phyloP scores from a whole-genome alignment of 2,329 filamentous ascomycete genomes.

The Colletotrichum tabaci region DNA sequence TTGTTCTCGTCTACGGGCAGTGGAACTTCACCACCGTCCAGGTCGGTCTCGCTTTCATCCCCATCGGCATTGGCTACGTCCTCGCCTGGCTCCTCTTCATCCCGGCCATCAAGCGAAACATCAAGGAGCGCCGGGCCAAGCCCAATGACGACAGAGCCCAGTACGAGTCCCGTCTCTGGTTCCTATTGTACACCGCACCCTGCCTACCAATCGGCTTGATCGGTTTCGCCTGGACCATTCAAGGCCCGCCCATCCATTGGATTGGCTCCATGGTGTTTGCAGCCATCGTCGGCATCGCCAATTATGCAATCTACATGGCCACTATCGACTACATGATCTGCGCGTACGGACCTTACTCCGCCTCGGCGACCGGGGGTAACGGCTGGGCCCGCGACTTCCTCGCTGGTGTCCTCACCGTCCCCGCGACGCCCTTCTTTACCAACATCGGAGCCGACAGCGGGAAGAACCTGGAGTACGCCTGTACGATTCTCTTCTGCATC shows the following conservation, averaged over 20 bases:
- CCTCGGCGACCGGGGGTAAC: constrained; percentile 83
- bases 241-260: constrained; percentile 77
- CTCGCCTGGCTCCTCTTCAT: constrained; percentile 74
- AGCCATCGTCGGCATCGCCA: constrained; percentile 79
- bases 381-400: constrained; percentile 82
- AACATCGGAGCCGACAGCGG: constrained; percentile 66
- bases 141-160: constrained; percentile 72
- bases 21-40: constrained; percentile 73
- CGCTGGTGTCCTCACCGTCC: constrained; percentile 79
- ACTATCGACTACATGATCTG: constrained; percentile 85
- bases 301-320: constrained; percentile 82
- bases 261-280: constrained; percentile 77
- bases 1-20: constrained; percentile 76
- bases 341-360: constrained; percentile 80
- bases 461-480: constrained; percentile 71
- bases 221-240: constrained; percentile 78
- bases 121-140: constrained; percentile 64
- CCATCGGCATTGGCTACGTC: constrained; percentile 77
- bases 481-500: constrained; percentile 75
- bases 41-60: constrained; percentile 74
- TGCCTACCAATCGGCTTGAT: constrained; percentile 77
- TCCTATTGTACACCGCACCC: constrained; percentile 74
- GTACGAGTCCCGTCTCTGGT: constrained; percentile 78
- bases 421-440: constrained; percentile 74
- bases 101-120: constrained; percentile 69